Base-by-base conservation (phyloP, 2,329 filamentous ascomycete species). In the Dactylellina sp. region DNA sequence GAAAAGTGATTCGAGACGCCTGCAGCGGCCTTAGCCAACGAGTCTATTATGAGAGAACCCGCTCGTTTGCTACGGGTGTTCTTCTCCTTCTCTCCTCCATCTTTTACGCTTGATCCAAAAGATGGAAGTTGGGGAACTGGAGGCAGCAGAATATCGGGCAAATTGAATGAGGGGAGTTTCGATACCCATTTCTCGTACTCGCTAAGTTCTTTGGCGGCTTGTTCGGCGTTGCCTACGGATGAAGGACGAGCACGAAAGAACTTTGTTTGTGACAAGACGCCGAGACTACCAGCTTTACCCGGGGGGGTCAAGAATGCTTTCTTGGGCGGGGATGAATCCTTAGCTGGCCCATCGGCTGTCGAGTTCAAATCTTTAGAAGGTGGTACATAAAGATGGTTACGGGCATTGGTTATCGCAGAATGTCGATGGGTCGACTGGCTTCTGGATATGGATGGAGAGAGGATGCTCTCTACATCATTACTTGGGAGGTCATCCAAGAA, bases 391-490 rank as follows among this genome's bases (percentile, higher is more conserved):
- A 14, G 35, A 39, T n/a, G 64, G n/a, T 4, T 9, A 32, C n/a
- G 64, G n/a, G 50, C 5, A 7, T 57, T 42, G 42, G 57, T 44
- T 22, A 59, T 9, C 14, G 59, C 35, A 5, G 66, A 55, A 9
- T 64, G 52, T 25, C 55, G 66, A 52, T 52, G 64, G 7, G 66
- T 76, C 7, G 74, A 75, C 32, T 77, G 77, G 18, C 63, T 74
- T 46, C 74, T 56, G n/a, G 77, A 77, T 49, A 78, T 77, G 22
- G 77, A 66, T n/a, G 77, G 77, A 5, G 76, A 70, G 44, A 78
- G 72, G 25, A 78, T 61, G 42, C 74, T 75, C 16, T 75, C 76
- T 0, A 72, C 77, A 40, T 78, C 77, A n/a, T 72, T 65, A 3
- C 50, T 35, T 12, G 66, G 66, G 14, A 71, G 50, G 44, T 42